phyloP scores from a whole-genome alignment of 1,139 yeast genomes.

The Pichia sp. region DNA sequence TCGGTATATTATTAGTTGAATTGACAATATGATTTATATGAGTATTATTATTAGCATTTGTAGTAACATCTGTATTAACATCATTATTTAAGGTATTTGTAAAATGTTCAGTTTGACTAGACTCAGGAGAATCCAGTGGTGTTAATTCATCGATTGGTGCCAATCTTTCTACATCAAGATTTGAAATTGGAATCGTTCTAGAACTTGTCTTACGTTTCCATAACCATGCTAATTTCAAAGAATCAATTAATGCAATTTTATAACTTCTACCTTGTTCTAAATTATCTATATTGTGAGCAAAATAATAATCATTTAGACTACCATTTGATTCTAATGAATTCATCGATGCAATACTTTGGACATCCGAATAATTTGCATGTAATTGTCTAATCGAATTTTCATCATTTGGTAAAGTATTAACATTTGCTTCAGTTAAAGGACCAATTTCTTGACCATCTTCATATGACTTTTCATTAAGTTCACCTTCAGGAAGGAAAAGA shows the following conservation, averaged over 20 bases:
- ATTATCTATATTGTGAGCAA: conserved; percentile 24
- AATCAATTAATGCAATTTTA: conserved; percentile 27
- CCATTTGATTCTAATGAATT: conserved; percentile 7
- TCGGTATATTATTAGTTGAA: background rate
- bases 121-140: conserved; percentile 4
- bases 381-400: background rate
- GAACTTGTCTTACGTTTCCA: conserved; percentile 8
- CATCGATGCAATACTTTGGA: background rate
- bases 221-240: conserved; percentile 24
- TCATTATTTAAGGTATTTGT: background rate
- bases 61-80: background rate
- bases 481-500: conserved; percentile 18
- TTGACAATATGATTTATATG: background rate
- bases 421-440: background rate
- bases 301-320: conserved; percentile 16
- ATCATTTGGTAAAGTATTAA: background rate
- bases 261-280: conserved; percentile 24
- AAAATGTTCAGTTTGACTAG: background rate
- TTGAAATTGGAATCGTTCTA: background rate
- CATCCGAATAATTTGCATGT: background rate
- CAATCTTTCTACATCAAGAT: conserved; percentile 7
- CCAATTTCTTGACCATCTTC: background rate
- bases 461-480: background rate
- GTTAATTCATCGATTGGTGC: background rate
- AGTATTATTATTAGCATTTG: background rate